phyloP scores from a whole-genome alignment of 164 flowering plant genomes.

The Brasenia schreberi region DNA sequence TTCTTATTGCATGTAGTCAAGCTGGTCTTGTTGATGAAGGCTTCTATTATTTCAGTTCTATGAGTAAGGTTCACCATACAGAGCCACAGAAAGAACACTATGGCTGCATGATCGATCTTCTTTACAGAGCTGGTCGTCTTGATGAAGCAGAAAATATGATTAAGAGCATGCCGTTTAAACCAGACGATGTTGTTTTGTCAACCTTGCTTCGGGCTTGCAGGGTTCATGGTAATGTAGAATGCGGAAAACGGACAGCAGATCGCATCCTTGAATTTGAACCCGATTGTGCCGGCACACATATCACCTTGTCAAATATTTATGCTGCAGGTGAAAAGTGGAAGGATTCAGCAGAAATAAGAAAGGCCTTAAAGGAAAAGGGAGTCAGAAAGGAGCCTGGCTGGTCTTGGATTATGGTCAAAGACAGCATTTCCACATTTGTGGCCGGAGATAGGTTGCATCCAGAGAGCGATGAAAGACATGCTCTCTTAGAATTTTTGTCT shows the following conservation, averaged over 20 bases:
- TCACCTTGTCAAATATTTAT: constrained; percentile 59
- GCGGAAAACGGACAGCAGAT: constrained; percentile 53
- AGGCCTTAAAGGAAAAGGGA: constrained; percentile 62
- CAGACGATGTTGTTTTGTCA: constrained; percentile 88
- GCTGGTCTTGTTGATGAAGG: constrained; percentile 79
- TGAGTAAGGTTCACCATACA: constrained; percentile 33
- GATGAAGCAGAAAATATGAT: constrained; percentile 70
- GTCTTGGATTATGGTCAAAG: constrained; percentile 72
- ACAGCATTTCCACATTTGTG: constrained; percentile 49
- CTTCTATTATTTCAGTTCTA: constrained; percentile 44
- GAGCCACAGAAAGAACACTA: constrained; percentile 73
- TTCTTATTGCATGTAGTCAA: constrained; percentile 78
- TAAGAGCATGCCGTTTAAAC: constrained; percentile 50
- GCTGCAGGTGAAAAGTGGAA: constrained; percentile 60
- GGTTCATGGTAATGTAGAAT: constrained; percentile 52
- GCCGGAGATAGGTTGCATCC: constrained; percentile 59
- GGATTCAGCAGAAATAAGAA: constrained; percentile 63
- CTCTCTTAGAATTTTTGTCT: constrained; percentile 31
- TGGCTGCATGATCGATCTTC: constrained; percentile 88
- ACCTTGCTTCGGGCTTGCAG: constrained; percentile 63
- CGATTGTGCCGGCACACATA: constrained; percentile 63
- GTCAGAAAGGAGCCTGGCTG: constrained; percentile 80
- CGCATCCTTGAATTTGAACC: constrained; percentile 46
- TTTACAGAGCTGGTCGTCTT: constrained; percentile 65
- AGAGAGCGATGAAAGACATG: constrained; percentile 38